Conservation (phyloP, 2,329 filamentous ascomycete genomes). For the Aspergillus ochraceoroseus region DNA sequence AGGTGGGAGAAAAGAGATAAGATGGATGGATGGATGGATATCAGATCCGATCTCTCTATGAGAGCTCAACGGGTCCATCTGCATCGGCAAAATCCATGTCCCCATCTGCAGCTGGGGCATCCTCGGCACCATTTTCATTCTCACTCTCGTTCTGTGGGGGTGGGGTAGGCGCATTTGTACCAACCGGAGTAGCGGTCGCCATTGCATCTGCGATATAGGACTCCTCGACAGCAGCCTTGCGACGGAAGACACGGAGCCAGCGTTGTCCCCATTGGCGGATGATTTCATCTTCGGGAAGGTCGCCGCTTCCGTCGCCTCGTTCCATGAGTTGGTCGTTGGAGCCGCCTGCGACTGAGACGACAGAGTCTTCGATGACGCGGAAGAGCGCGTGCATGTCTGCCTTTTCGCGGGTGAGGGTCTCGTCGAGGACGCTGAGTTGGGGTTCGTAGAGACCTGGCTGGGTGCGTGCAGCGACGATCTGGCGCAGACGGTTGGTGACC, state of each 20-base stretch:
- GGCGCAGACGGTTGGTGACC: slow-evolving; percentile 78
- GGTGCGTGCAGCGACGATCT: slow-evolving; percentile 64
- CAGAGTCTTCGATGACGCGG: slow-evolving; percentile 70
- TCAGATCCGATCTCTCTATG: too few species aligned
- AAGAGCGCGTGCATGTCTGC: slow-evolving; percentile 75
- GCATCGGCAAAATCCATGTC: slow-evolving; percentile 31
- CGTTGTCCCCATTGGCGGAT: slow-evolving; percentile 75
- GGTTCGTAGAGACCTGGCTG: slow-evolving; percentile 52
- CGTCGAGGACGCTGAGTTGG: slow-evolving; percentile 58
- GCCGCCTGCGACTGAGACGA: slow-evolving; percentile 66
- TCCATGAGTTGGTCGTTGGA: slow-evolving; percentile 73
- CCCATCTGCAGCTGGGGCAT: slow-evolving; percentile 21
- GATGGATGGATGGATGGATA: too few species aligned
- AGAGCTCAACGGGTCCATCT: slow-evolving; percentile 16
- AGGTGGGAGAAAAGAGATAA: neutral
- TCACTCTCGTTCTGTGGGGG: slow-evolving; percentile 15
- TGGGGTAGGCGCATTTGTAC: slow-evolving; percentile 33
- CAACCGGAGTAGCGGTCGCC: slow-evolving; percentile 45
- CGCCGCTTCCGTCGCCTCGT: slow-evolving; percentile 50
- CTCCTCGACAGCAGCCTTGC: slow-evolving; percentile 82
- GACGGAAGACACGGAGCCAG: slow-evolving; percentile 79
- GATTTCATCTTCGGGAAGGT: slow-evolving; percentile 55
- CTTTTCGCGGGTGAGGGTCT: slow-evolving; percentile 64
- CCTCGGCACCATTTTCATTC: slow-evolving; percentile 11
- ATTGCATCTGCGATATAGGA: slow-evolving; percentile 57